Evolutionary conservation across 768 basidiomycete genomes (phyloP).

Genomic region (Mycena latifolia): DNA sequence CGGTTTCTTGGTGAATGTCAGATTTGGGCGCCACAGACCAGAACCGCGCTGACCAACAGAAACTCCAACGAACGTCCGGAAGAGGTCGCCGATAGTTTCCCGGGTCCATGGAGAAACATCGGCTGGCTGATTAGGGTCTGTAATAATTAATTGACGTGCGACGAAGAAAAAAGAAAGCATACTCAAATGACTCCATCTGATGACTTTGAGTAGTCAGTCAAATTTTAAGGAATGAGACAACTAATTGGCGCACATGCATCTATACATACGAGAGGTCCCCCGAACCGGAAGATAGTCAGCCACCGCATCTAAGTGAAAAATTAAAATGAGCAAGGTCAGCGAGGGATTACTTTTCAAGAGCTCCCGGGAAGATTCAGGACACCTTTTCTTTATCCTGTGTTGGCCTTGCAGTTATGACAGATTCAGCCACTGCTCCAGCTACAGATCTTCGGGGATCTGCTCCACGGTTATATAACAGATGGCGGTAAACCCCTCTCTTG

Average conservation of each 20-base stretch:
- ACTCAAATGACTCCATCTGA: conserved; percentile 84
- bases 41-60: conserved; percentile 61
- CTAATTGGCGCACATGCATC: conserved; percentile 75
- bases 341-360: no score
- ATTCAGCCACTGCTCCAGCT: conserved; percentile 35
- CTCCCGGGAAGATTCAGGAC: background rate
- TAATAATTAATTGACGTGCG: background rate
- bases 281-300: conserved; percentile 70
- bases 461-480: conserved; percentile 86
- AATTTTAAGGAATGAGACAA: conserved; percentile 13
- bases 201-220: conserved; percentile 59
- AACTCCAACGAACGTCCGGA: conserved; percentile 75
- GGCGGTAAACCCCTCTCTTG: conserved; percentile 85
- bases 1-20: conserved; percentile 66
- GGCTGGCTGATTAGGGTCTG: conserved; percentile 55
- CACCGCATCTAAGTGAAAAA: conserved; percentile 77
- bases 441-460: conserved; percentile 66
- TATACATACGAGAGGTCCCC: conserved; percentile 66
- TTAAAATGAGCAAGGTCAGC: no score
- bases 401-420: background rate
- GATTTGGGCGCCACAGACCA: background rate
- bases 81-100: conserved; percentile 62
- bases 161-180: conserved; percentile 33
- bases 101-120: conserved; percentile 64
- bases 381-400: conserved; percentile 44